Evolutionary conservation across 805 yeast species (phyloP).

Genomic region (Kuraishia hungarica): DNA sequence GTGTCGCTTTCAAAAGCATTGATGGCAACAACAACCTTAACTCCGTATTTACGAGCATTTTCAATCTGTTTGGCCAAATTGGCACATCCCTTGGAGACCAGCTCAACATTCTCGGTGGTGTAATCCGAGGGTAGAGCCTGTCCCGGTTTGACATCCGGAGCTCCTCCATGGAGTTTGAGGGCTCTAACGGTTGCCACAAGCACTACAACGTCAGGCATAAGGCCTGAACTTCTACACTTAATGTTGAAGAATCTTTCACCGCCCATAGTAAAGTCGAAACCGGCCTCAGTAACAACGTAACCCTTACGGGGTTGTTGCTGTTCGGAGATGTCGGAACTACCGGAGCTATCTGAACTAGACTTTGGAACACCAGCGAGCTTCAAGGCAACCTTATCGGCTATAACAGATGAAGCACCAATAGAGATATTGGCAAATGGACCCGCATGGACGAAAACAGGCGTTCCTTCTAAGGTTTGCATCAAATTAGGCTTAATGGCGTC

Average conservation of each 20-base stretch:
- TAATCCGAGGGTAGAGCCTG: conserved; percentile 78
- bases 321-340: conserved; percentile 3
- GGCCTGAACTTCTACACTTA: conserved; percentile 88
- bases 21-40: conserved; percentile 92
- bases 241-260: conserved; percentile 96
- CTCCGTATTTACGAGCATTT: conserved; percentile 76
- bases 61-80: conserved; percentile 86
- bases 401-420: conserved; percentile 91
- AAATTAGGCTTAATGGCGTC: conserved; percentile 95
- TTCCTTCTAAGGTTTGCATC: conserved; percentile 97
- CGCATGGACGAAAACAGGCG: conserved; percentile 95
- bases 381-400: conserved; percentile 89
- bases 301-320: conserved; percentile 36
- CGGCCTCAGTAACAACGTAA: conserved; percentile 94
- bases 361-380: conserved; percentile 71
- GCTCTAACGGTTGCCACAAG: conserved; percentile 96
- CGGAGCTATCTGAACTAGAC: conserved; percentile 9
- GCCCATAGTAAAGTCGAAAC: conserved; percentile 98
- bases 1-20: conserved; percentile 83
- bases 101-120: conserved; percentile 70
- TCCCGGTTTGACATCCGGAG: conserved; percentile 94
- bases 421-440: conserved; percentile 98
- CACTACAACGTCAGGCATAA: conserved; percentile 82
- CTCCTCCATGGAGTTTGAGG: conserved; percentile 95
- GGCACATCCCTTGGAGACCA: conserved; percentile 71